Evolutionary conservation across 2,329 filamentous ascomycete genomes (phyloP).

Genomic region (Clonostachys byssicola): DNA sequence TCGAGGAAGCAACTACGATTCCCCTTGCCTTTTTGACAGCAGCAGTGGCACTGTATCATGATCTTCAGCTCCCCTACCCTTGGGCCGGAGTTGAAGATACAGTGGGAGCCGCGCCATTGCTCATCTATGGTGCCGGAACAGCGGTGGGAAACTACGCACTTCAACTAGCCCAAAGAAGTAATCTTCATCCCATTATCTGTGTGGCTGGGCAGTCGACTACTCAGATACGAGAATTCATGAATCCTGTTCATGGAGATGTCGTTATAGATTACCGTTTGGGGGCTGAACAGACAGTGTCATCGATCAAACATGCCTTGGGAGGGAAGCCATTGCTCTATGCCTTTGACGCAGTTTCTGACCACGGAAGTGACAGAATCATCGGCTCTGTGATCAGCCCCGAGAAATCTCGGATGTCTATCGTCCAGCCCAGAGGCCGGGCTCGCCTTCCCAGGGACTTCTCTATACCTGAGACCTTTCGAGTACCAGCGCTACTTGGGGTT

Average conservation of each 20-base stretch:
- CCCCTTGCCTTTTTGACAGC: conserved; percentile 52
- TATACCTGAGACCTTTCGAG: no score
- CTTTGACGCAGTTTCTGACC: conserved; percentile 4
- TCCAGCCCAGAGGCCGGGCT: conserved; percentile 33
- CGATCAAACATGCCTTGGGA: conserved; percentile 1
- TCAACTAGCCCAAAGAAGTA: conserved; percentile 41
- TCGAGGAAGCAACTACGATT: conserved; percentile 51
- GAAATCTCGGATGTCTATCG: no score
- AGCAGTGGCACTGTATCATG: conserved; percentile 41
- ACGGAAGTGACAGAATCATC: not conserved
- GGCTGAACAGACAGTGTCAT: conserved; percentile 2
- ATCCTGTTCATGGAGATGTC: conserved; percentile 8
- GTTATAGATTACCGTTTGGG: conserved; percentile 12
- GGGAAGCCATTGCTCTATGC: not conserved
- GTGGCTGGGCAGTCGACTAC: conserved; percentile 36
- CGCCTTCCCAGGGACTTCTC: not conserved
- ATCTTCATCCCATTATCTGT: conserved; percentile 54
- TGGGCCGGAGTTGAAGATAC: conserved; percentile 25
- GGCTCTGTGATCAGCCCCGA: no score
- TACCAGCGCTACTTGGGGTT: no score
- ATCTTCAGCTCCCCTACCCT: conserved; percentile 42
- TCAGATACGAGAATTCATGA: conserved; percentile 7
- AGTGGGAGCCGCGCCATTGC: no score
- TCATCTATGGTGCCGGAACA: conserved; percentile 47
- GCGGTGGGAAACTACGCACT: conserved; percentile 54